Evolutionary conservation across 768 basidiomycete species (phyloP).

Genomic region (Hypsizygus marmoreus): DNA sequence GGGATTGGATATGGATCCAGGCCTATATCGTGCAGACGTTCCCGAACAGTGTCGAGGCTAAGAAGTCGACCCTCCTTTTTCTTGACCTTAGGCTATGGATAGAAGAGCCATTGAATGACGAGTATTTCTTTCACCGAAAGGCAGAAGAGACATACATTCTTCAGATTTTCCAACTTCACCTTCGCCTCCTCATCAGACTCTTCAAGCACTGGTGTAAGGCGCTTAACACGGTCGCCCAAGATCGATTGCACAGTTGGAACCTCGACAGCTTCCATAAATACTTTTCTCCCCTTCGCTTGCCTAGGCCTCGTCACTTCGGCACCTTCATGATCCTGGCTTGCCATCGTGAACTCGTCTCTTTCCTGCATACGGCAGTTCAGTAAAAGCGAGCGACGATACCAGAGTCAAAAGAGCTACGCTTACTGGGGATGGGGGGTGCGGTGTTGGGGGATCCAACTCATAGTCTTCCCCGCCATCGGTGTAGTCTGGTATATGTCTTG

Average conservation of each 20-base stretch:
- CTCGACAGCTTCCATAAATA: conserved; percentile 6
- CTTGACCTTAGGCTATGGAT: conserved; percentile 4
- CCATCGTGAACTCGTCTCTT: too few species aligned
- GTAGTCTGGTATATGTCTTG: too few species aligned
- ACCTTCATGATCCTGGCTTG: too few species aligned
- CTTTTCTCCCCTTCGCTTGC: too few species aligned
- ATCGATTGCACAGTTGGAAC: neutral
- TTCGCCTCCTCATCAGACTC: neutral
- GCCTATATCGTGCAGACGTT: conserved; percentile 6
- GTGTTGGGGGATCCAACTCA: too few species aligned
- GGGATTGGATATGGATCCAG: conserved; percentile 9
- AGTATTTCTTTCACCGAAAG: neutral
- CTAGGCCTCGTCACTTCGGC: too few species aligned
- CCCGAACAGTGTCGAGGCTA: conserved; percentile 3
- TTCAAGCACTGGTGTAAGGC: neutral
- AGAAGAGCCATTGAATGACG: neutral
- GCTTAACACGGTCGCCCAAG: neutral
- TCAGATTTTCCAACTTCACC: conserved; percentile 3
- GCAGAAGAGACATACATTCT: conserved; percentile 3
- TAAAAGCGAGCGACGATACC: too few species aligned
- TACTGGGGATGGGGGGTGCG: too few species aligned
- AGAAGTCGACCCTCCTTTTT: conserved; percentile 5
- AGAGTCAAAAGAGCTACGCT: too few species aligned
- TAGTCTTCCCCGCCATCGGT: too few species aligned
- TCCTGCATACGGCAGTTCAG: too few species aligned